Conservation (phyloP, 306 rosid species). For the Corylus avellana region DNA sequence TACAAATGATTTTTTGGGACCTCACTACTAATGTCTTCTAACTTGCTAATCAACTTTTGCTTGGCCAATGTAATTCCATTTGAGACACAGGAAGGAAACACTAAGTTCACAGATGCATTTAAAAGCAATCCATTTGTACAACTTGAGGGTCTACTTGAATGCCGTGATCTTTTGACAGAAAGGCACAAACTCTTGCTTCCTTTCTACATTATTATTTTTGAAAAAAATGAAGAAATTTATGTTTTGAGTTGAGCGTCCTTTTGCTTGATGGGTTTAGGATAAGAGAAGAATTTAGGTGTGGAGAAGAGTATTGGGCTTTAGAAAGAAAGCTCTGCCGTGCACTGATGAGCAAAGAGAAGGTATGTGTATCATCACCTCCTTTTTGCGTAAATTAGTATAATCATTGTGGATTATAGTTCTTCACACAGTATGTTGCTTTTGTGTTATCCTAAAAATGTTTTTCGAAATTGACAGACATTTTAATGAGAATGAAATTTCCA, state of each 20-base stretch:
- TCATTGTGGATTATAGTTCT: background rate
- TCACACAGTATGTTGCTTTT: background rate
- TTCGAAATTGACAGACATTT: background rate
- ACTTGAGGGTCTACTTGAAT: slow-evolving; percentile 51
- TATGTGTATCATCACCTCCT: slow-evolving; percentile 18
- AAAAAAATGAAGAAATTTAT: slow-evolving; percentile 1
- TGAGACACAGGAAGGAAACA: slow-evolving; percentile 46
- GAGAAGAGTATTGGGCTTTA: slow-evolving; percentile 86
- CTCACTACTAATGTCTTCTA: slow-evolving; percentile 14
- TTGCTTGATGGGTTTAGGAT: slow-evolving; percentile 47
- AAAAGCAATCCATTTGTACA: slow-evolving; percentile 49
- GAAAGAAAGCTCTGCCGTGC: slow-evolving; percentile 90
- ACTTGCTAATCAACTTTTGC: slow-evolving; percentile 22
- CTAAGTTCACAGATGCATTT: slow-evolving; percentile 36
- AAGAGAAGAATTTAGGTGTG: slow-evolving; percentile 64
- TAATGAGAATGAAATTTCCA: background rate
- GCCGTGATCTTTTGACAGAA: slow-evolving; percentile 59
- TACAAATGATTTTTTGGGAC: slow-evolving; percentile 13
- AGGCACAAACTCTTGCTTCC: slow-evolving; percentile 46
- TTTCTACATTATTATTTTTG: slow-evolving; percentile 2
- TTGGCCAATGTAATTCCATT: slow-evolving; percentile 15
- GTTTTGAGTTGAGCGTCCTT: slow-evolving; percentile 19
- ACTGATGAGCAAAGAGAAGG: slow-evolving; percentile 52
- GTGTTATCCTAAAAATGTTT: background rate
- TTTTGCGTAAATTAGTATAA: background rate